Evolutionary conservation across 2,329 filamentous ascomycete genomes (phyloP).

Genomic region (Rutstroemia sp.): DNA sequence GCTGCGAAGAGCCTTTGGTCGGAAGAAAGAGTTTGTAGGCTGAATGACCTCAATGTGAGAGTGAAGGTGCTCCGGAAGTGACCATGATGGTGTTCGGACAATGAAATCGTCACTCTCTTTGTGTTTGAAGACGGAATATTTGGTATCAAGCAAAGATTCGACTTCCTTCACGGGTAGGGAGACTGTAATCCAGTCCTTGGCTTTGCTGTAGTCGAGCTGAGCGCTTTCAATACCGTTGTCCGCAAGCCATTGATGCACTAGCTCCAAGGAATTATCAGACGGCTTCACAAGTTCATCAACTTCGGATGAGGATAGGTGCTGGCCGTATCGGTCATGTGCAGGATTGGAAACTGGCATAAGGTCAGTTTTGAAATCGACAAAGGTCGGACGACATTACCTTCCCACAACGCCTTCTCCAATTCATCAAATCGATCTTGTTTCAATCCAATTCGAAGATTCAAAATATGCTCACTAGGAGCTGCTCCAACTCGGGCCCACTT

Average conservation of each 20-base stretch:
- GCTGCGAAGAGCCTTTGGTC: conserved; percentile 19
- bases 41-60: conserved; percentile 51
- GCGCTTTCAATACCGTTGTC: conserved; percentile 41
- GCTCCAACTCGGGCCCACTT: not conserved
- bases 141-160: conserved; percentile 45
- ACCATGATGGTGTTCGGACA: conserved; percentile 48
- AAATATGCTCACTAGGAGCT: not conserved
- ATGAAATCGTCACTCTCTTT: conserved; percentile 40
- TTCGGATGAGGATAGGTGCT: conserved; percentile 43
- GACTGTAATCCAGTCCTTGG: conserved; percentile 50
- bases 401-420: not conserved
- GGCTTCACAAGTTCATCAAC: conserved; percentile 47
- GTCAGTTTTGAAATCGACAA: not conserved
- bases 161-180: conserved; percentile 41
- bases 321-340: conserved; percentile 44
- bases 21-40: conserved; percentile 53
- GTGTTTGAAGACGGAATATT: conserved; percentile 46
- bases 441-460: not conserved
- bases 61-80: conserved; percentile 48
- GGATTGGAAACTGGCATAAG: conserved; percentile 40
- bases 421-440: not conserved
- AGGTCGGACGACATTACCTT: not conserved
- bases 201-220: conserved; percentile 38
- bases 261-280: conserved; percentile 40
- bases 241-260: conserved; percentile 48